Evolutionary conservation across 257 asterid species (phyloP).

Genomic region (Leonotis leonurus): DNA sequence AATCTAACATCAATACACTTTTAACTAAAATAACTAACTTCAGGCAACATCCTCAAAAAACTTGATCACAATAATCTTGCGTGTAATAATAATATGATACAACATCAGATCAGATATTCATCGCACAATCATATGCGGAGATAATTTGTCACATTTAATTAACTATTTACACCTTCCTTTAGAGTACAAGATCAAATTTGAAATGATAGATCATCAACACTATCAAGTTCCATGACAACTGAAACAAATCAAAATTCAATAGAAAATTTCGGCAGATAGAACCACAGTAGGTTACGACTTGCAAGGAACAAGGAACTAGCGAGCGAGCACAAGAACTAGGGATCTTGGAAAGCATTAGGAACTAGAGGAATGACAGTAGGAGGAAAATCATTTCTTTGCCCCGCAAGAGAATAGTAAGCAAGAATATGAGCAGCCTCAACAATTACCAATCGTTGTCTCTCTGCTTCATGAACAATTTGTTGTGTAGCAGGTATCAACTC

Average conservation of each 20-base stretch:
- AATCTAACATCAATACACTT: too few relatives aligned
- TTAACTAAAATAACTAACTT: too few relatives aligned
- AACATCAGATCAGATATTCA: background rate
- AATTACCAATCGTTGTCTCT: constrained; percentile 10
- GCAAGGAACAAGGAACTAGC: background rate
- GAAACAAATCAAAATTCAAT: constrained; percentile 5
- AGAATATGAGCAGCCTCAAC: constrained; percentile 69
- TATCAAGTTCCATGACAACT: background rate
- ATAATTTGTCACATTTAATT: background rate
- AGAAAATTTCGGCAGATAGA: background rate
- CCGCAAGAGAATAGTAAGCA: constrained; percentile 85
- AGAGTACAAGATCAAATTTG: background rate
- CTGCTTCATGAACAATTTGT: constrained; percentile 18
- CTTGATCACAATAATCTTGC: background rate
- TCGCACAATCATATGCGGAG: background rate
- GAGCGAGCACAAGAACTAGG: background rate
- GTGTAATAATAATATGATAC: constrained; percentile 7
- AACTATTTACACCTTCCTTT: constrained; percentile 12
- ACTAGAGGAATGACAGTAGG: constrained; percentile 39
- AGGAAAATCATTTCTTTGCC: constrained; percentile 73
- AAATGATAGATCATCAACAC: background rate
- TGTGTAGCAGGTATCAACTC: constrained; percentile 67
- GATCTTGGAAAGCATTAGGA: constrained; percentile 7
- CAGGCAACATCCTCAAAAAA: background rate
- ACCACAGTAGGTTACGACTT: background rate